Evolutionary conservation across 805 yeast genomes (phyloP).

Genomic region (Metschnikowia colocasiae): DNA sequence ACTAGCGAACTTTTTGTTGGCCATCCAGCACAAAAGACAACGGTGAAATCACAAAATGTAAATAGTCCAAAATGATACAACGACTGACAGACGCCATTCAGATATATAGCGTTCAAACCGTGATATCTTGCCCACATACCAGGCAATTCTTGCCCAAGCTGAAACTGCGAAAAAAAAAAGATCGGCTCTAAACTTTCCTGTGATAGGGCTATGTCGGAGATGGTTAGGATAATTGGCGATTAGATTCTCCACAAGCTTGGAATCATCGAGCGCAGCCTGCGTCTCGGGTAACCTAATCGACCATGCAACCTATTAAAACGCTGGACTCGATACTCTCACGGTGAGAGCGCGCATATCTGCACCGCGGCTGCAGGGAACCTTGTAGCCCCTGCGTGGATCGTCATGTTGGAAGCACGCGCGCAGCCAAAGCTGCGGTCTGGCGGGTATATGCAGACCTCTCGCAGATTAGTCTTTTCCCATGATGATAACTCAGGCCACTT

Average conservation of each 20-base stretch:
- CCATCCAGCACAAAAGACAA: background rate
- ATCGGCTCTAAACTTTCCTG: background rate
- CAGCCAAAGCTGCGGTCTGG: background rate
- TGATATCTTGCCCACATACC: background rate
- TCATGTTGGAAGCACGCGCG: slow-evolving; percentile 2
- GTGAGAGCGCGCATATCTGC: background rate
- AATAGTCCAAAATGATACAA: background rate
- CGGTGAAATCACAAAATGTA: background rate
- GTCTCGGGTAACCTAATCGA: background rate
- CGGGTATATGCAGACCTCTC: background rate
- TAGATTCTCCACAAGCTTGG: background rate
- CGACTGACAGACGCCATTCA: background rate
- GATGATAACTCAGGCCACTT: slow-evolving; percentile 1
- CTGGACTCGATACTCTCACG: background rate
- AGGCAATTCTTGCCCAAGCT: slow-evolving; percentile 5
- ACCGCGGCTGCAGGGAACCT: slow-evolving; percentile 6
- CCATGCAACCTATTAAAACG: slow-evolving; percentile 4
- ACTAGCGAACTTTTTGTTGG: background rate
- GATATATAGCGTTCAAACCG: background rate
- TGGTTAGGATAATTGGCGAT: background rate
- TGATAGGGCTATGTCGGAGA: slow-evolving; percentile 1
- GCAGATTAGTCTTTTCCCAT: background rate
- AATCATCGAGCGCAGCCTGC: slow-evolving; percentile 3
- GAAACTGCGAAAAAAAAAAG: slow-evolving; percentile 3
- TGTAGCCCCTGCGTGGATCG: slow-evolving; percentile 4